Percentiles rank a stretch among this genome's conserved stretches.
phyloP scores from a whole-genome alignment of 2,329 filamentous ascomycete species.

The Coniochaeta ligniaria region DNA sequence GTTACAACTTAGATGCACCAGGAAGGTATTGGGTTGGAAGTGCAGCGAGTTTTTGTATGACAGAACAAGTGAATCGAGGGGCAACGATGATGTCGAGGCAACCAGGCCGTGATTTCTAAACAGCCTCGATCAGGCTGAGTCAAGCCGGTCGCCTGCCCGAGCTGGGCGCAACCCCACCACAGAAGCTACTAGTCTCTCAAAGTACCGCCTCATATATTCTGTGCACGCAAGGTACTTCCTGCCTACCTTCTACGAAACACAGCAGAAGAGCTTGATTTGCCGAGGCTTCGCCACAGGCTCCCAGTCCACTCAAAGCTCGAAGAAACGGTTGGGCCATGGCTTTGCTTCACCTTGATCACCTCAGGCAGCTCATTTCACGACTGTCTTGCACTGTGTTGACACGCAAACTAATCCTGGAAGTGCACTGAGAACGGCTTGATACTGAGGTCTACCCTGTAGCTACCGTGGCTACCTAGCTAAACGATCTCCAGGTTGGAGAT shows the following conservation, averaged over 20 bases:
- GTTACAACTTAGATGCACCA: not conserved
- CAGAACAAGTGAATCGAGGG: not conserved
- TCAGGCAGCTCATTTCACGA: not conserved
- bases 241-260: too few relatives aligned
- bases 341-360: not conserved
- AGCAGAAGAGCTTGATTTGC: not conserved
- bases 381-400: not conserved
- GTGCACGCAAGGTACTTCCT: not conserved
- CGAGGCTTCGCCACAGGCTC: not conserved
- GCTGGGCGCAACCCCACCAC: not conserved
- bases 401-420: not conserved
- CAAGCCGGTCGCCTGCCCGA: not conserved
- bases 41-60: not conserved
- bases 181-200: not conserved
- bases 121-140: not conserved
- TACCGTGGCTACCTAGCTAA: not conserved
- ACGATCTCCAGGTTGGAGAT: too few relatives aligned
- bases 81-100: constrained; percentile 1
- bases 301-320: not conserved
- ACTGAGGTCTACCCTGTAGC: constrained; percentile 1
- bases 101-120: constrained; percentile 7
- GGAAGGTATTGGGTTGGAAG: not conserved
- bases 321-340: not conserved
- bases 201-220: not conserved
- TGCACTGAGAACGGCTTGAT: not conserved